Evolutionary conservation across 75 land plant species (phyloP).

Genomic region (Gnetum montanum): DNA sequence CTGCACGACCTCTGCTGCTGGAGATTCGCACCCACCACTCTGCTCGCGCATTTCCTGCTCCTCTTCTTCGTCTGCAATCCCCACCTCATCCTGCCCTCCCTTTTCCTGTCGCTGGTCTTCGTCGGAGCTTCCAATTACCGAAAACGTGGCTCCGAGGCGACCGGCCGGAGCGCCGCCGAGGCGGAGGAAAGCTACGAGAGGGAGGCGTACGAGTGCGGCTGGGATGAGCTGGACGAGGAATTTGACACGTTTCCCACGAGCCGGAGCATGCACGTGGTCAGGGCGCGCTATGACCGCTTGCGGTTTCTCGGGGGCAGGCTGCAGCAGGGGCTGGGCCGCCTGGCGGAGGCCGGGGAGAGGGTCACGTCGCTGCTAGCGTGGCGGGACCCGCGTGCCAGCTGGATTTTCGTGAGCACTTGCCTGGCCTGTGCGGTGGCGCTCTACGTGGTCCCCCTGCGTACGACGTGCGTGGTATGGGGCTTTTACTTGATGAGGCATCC

Average conservation of each 20-base stretch:
- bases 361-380: conserved; percentile 61
- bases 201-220: conserved; percentile 34
- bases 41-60: conserved; percentile 68
- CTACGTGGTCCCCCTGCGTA: conserved; percentile 51
- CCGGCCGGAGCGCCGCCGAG: conserved; percentile 65
- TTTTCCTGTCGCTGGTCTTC: conserved; percentile 58
- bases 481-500: conserved; percentile 65
- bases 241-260: conserved; percentile 51
- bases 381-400: conserved; percentile 68
- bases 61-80: conserved; percentile 83
- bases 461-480: conserved; percentile 25
- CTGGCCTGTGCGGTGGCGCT: conserved; percentile 40
- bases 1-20: conserved; percentile 62
- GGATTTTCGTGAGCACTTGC: conserved; percentile 49
- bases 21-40: conserved; percentile 71
- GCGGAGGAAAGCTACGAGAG: conserved; percentile 59
- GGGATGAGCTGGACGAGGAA: conserved; percentile 83
- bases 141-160: conserved; percentile 21
- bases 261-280: conserved; percentile 31
- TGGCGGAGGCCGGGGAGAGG: conserved; percentile 70
- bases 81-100: conserved; percentile 70
- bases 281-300: conserved; percentile 64
- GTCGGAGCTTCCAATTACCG: conserved; percentile 85
- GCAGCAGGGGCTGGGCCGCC: conserved; percentile 64
- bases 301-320: conserved; percentile 59